Base-by-base conservation (phyloP, 2,329 filamentous ascomycete species). In the Pseudogymnoascus sp. region DNA sequence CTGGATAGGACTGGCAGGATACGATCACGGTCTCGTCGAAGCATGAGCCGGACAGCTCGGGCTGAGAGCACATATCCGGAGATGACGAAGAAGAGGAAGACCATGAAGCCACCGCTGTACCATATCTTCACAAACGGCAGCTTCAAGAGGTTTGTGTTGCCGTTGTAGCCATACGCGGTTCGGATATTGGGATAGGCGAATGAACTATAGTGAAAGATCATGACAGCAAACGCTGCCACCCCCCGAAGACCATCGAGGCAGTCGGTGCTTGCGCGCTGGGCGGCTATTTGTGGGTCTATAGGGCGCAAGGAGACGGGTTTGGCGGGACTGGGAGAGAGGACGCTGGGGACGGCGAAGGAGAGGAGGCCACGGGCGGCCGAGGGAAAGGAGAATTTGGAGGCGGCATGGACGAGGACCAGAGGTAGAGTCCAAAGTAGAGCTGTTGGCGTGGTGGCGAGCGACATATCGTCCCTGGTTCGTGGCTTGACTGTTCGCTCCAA, bases 41-140 rank as follows among this genome's bases (percentile, higher is more conserved):
- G 77, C 6, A 79, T 74, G 33, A 74, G 72, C 61, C 74, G 73
- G 25, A 81, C 69, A 1, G 79, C 76, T 65, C 78, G 78, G 66
- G 76, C 75, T 6, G 78, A 75, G 21, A 82, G 73, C 2, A 76
- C 79, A 65, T 78, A 80, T 38, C 80, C 79, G 1, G 79, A 81
- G 37, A 82, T 78, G 66, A 81, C 75, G 69, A 81, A 81, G 70
- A 82, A 81, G 56, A 82, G 75, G 67, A 79, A 76, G 2, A 82
- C 79, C 77, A 79, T 79, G 7, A 78, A 77, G 16, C 76, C 74
- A 16, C 78, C 78, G 16, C 76, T 76, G 50, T 56, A 56, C 16
- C 79, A 63, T 28, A 79, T 71, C 40, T 18, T 53, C 5, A 79
- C 10, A 60, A 77, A 77, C 1, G 79, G 79, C 10, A 80, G 69